Percentiles rank a stretch among this genome's conserved stretches.
phyloP scores from a whole-genome alignment of 2,329 filamentous ascomycete genomes.

The Colletotrichum limetticola region DNA sequence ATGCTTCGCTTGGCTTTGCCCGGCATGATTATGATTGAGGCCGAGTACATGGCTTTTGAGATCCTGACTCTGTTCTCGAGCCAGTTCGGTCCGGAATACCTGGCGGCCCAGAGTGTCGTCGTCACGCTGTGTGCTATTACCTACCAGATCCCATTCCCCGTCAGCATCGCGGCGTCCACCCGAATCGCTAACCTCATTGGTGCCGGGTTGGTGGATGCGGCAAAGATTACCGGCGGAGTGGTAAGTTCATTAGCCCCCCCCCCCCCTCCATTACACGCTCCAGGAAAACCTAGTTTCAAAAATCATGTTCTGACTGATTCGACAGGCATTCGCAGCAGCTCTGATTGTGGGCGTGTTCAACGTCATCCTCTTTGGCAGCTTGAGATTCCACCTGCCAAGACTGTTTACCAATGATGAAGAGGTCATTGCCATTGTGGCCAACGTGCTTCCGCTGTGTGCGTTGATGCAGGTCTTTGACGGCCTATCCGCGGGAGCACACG shows the following conservation, averaged over 20 bases:
- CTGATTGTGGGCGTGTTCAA: conserved; percentile 83
- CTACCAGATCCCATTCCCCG: conserved; percentile 92
- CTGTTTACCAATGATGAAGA: conserved; percentile 81
- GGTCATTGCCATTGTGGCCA: conserved; percentile 75
- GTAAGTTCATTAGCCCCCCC: conserved; percentile 50
- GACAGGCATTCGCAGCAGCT: conserved; percentile 67
- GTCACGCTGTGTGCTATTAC: conserved; percentile 81
- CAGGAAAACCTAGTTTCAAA: not conserved
- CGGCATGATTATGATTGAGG: conserved; percentile 92
- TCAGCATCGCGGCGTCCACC: conserved; percentile 89
- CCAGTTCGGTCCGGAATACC: conserved; percentile 80
- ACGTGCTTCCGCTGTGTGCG: conserved; percentile 82
- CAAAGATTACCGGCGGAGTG: conserved; percentile 83
- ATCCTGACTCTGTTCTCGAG: conserved; percentile 85
- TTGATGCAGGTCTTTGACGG: conserved; percentile 93
- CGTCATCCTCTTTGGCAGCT: conserved; percentile 71
- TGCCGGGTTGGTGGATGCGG: conserved; percentile 82
- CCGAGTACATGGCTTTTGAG: conserved; percentile 94
- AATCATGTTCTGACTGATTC: conserved; percentile 40
- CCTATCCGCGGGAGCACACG: conserved; percentile 81
- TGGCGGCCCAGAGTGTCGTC: conserved; percentile 90
- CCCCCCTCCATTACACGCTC: not conserved
- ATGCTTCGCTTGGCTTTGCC: conserved; percentile 91
- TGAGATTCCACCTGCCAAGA: conserved; percentile 79
- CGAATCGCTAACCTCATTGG: conserved; percentile 93